Evolutionary conservation across 164 flowering plant species (phyloP).

Genomic region (Stephania cephalantha): DNA sequence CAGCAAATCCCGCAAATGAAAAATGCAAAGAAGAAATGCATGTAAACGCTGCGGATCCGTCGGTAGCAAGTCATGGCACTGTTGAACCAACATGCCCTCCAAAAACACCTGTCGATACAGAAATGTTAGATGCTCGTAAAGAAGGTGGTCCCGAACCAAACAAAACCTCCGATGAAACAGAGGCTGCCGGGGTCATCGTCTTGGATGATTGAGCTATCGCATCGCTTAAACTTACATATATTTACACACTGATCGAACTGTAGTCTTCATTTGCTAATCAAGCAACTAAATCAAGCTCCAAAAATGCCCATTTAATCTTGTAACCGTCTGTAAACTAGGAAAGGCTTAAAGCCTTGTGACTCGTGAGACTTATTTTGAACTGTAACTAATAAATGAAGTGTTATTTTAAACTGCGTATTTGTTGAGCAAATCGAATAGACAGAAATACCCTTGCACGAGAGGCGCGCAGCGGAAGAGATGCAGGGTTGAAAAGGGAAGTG

Average conservation of each 20-base stretch:
- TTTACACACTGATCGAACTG: too few relatives aligned
- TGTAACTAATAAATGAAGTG: too few relatives aligned
- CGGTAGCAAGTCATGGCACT: background rate
- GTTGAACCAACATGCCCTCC: background rate
- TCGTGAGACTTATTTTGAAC: too few relatives aligned
- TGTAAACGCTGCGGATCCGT: conserved; percentile 7
- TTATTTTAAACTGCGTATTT: too few relatives aligned
- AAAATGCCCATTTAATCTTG: too few relatives aligned
- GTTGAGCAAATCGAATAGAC: background rate
- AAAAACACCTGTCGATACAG: conserved; percentile 9
- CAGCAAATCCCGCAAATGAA: conserved; percentile 8
- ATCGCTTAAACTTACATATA: too few relatives aligned
- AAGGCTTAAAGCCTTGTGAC: too few relatives aligned
- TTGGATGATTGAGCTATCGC: conserved; percentile 26
- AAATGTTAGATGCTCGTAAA: conserved; percentile 18
- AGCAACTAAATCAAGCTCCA: too few relatives aligned
- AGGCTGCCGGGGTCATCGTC: conserved; percentile 22
- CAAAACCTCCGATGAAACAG: conserved; percentile 13
- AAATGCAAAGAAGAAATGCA: background rate
- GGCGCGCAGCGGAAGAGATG: background rate
- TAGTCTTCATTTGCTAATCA: too few relatives aligned
- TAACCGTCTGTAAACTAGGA: too few relatives aligned
- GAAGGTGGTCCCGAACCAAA: conserved; percentile 7
- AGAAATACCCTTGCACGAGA: background rate
- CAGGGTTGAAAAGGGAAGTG: background rate